These are phyloP conservation scores for Myochromella boudieri DNA, from an alignment of 768 basidiomycete genomes.

Conservation along the genomic window DNA sequence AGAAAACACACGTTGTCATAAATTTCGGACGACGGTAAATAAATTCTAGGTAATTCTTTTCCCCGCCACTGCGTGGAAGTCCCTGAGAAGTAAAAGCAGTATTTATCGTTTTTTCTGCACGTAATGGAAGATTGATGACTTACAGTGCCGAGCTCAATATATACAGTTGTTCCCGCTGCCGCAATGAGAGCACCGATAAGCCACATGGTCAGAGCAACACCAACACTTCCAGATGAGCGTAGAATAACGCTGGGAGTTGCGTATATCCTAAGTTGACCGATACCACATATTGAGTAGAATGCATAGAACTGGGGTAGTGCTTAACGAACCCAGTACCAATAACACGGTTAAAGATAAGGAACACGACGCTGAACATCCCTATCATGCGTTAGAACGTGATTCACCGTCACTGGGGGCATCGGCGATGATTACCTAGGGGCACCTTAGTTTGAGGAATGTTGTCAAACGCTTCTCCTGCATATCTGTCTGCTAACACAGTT, in stretches of 20 bases:
- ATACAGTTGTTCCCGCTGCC: slow-evolving; percentile 66
- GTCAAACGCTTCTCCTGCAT: slow-evolving; percentile 17
- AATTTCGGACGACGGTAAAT: slow-evolving; percentile 65
- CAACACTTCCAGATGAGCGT: slow-evolving; percentile 67
- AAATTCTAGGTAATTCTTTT: slow-evolving; percentile 76
- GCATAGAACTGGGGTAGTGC: neutral
- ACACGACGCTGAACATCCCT: slow-evolving; percentile 56
- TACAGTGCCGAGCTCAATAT: slow-evolving; percentile 78
- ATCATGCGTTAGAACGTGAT: neutral
- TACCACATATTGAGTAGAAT: neutral
- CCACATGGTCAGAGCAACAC: slow-evolving; percentile 70
- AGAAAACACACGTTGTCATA: slow-evolving; percentile 58
- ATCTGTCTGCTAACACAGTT: slow-evolving; percentile 4
- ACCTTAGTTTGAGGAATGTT: slow-evolving; percentile 15
- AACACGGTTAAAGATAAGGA: slow-evolving; percentile 74
- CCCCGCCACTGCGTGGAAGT: slow-evolving; percentile 69
- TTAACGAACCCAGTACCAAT: slow-evolving; percentile 66
- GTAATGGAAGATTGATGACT: slow-evolving; percentile 9
- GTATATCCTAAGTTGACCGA: slow-evolving; percentile 51
- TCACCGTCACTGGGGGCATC: neutral
- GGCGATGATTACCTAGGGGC: slow-evolving; percentile 10
- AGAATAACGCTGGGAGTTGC: slow-evolving; percentile 70
- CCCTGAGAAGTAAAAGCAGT: slow-evolving; percentile 48
- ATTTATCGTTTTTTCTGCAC: no score
- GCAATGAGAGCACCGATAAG: slow-evolving; percentile 65